A percentile compares a stretch with the other conserved stretches of the same genome.
phyloP scores from a whole-genome alignment of 2,329 filamentous ascomycete genomes.

The Nigrospora osmanthi region DNA sequence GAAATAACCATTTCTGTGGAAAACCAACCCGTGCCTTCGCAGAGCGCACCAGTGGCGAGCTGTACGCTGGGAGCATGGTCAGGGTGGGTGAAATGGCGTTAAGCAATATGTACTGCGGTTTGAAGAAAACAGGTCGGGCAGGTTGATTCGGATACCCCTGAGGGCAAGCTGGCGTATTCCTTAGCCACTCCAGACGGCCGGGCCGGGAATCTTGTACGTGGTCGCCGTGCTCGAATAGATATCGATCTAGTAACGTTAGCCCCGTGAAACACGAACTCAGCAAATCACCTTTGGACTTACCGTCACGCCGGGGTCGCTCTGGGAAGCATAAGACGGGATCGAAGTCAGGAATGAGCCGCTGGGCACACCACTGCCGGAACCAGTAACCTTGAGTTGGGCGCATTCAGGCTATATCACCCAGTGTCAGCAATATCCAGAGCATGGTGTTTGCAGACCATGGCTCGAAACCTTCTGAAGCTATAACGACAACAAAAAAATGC shows the following conservation, averaged over 20 bases:
- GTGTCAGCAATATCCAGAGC: too few species aligned
- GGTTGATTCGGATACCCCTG: too few species aligned
- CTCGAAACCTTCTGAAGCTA: too few species aligned
- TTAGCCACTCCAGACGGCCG: conserved; percentile 38
- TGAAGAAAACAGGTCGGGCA: too few species aligned
- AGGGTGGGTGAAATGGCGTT: too few species aligned
- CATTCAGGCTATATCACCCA: conserved; percentile 38
- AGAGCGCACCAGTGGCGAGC: too few species aligned
- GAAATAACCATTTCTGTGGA: too few species aligned
- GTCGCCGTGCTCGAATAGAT: conserved; percentile 35
- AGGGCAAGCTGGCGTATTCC: too few species aligned
- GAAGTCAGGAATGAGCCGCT: conserved; percentile 30
- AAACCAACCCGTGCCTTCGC: too few species aligned
- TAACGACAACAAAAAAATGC: not conserved
- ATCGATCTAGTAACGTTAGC: conserved; percentile 26
- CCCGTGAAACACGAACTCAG: not conserved
- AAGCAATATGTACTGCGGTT: too few species aligned
- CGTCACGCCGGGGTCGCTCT: conserved; percentile 39
- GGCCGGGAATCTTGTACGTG: conserved; percentile 38
- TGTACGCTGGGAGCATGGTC: too few species aligned
- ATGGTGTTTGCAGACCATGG: too few species aligned
- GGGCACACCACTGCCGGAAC: conserved; percentile 35
- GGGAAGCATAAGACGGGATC: conserved; percentile 35
- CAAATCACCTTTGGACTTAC: conserved; percentile 18
- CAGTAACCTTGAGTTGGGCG: conserved; percentile 42